These are phyloP conservation scores for Marasmius fiardii DNA, from an alignment of 1,284 basidiomycete species.

Conservation along the genomic window DNA sequence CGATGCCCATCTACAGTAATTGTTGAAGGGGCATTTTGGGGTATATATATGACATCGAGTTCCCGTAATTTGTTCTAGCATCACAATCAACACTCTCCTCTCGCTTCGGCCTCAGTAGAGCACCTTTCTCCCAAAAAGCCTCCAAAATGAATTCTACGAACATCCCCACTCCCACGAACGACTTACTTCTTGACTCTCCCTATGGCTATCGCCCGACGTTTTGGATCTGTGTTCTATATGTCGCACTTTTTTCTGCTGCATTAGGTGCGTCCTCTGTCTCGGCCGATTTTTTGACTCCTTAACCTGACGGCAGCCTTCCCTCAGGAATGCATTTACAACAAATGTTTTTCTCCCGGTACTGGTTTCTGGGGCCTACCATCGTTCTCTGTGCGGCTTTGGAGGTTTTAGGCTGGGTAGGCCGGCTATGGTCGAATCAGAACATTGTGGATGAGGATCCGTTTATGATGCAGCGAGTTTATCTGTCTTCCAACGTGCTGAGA, in stretches of 20 bases:
- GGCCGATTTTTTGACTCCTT: background rate
- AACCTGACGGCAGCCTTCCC: background rate
- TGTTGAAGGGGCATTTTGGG: no score
- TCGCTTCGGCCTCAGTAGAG: no score
- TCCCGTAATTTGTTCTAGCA: no score
- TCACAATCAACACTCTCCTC: no score
- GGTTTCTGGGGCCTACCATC: conserved; percentile 53
- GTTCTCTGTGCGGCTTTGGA: conserved; percentile 49
- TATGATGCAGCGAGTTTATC: conserved; percentile 31
- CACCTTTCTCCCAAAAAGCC: no score
- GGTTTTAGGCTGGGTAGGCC: conserved; percentile 43
- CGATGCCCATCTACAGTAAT: no score
- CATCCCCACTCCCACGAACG: no score
- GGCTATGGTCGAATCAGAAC: conserved; percentile 32
- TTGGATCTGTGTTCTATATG: conserved; percentile 32
- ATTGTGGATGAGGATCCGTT: conserved; percentile 26
- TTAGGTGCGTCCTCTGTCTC: conserved; percentile 26
- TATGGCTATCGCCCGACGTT: conserved; percentile 42
- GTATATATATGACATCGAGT: no score
- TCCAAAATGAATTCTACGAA: no score
- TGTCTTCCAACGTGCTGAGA: no score
- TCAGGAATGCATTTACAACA: conserved; percentile 42
- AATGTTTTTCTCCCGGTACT: conserved; percentile 38
- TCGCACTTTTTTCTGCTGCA: conserved; percentile 37
- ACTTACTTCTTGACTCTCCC: conserved; percentile 11